A percentile compares a stretch with the other conserved stretches of the same genome.
These are phyloP conservation scores for Coemansia umbellata DNA, from an alignment of 192 early-diverging fungal genomes.

Conservation along the genomic window DNA sequence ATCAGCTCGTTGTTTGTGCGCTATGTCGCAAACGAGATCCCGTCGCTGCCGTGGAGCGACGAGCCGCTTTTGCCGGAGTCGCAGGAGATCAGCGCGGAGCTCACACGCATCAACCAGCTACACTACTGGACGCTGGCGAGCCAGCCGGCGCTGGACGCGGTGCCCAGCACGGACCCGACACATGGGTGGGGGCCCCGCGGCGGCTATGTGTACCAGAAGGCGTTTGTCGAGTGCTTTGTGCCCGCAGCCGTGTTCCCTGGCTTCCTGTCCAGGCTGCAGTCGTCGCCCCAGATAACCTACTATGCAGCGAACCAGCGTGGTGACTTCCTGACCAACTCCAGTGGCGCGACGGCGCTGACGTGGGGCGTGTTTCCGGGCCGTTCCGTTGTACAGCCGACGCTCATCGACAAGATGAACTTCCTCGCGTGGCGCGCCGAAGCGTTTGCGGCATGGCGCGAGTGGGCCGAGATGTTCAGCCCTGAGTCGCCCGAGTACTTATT, in stretches of 20 bases:
- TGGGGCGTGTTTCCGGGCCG: constrained; percentile 99
- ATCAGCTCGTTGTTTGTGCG: constrained; percentile 70
- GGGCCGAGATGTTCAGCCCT: constrained; percentile 70
- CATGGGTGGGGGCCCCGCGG: constrained; percentile 97
- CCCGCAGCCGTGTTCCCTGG: constrained; percentile 60
- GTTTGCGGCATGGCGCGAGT: constrained; percentile 88
- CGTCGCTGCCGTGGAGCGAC: constrained; percentile 88
- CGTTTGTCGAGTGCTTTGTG: constrained; percentile 96
- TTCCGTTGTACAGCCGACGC: constrained; percentile 92
- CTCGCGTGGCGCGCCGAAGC: constrained; percentile 97
- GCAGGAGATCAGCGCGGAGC: constrained; percentile 62
- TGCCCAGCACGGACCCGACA: constrained; percentile 61
- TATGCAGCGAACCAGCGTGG: constrained; percentile 83
- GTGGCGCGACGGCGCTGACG: constrained; percentile 67
- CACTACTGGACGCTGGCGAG: constrained; percentile 93
- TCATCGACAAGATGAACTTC: constrained; percentile 90
- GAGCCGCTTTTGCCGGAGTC: constrained; percentile 71
- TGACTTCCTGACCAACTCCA: constrained; percentile 63
- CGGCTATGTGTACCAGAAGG: constrained; percentile 97
- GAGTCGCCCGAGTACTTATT: constrained; percentile 52
- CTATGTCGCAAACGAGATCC: constrained; percentile 71
- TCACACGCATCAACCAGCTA: constrained; percentile 66
- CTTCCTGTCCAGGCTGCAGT: constrained; percentile 69
- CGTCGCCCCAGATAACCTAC: constrained; percentile 71
- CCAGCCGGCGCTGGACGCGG: constrained; percentile 95